Evolutionary conservation across 805 yeast species (phyloP), one percentile per base, ranked within the genome.

Genomic region (Spathaspora hagerdaliae): DNA sequence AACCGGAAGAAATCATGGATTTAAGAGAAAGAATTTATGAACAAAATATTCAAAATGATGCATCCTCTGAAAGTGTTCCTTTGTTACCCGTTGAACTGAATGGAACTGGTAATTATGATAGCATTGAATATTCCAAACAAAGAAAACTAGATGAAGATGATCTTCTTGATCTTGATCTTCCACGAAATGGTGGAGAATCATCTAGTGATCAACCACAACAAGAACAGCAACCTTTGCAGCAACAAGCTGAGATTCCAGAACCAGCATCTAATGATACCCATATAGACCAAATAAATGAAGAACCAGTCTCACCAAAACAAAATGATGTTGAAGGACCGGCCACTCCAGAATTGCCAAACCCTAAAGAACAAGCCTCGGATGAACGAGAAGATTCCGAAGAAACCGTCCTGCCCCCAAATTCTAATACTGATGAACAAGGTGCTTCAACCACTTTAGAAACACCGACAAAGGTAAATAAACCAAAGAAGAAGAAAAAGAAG

Each of bases 1-100:
- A 64, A 27, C 59, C 69, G 0, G 70, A 65, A 47, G 71, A 65
- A 42, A 53, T 63, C 9, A 64, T 67, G 69, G 64, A 65, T 42
- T 53, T 63, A 43, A 48, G 67, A 38, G 61, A 64, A 50, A 50
- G 71, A 39, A 47, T 63, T 1, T 66, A 67, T 42, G 72, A 67
- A 44, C 63, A 55, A 34, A 50, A 51, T 35, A 49, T 46, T 29
- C 48, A 50, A 36, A 48, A 40, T 41, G 19, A 31, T 5, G 4
- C 13, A 10, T 31, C 38, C 14, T 12, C 36, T 10, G 51, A 48
- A 36, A 45, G 36, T 13, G 38, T 48, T 9, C 51, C 51, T 9
- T 48, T 48, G n/a, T 29, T 42, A 14, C 26, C n/a, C 12, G 41
- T 39, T 31, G 35, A 31, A 8, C 32, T 34, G 9, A 39, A 41